Evolutionary conservation across 345 rosid genomes (phyloP).

Genomic region (Eutrema yunnanense): DNA sequence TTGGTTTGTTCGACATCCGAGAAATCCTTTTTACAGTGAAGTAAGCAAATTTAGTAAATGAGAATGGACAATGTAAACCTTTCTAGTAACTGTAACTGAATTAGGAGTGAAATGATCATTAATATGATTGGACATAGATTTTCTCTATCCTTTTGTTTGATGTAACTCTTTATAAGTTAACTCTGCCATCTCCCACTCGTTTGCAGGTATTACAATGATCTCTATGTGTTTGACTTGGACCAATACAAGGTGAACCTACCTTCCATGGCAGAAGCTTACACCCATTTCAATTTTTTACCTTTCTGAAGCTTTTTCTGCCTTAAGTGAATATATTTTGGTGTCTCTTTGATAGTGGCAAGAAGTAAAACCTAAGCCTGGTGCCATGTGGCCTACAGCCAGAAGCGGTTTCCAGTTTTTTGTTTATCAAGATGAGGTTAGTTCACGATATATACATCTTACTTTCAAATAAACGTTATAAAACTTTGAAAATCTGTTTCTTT

Average conservation of each 20-base stretch:
- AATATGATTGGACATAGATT: not conserved
- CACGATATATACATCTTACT: not conserved
- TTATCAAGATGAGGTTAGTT: conserved; percentile 78
- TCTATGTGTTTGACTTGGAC: conserved; percentile 80
- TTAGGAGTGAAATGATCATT: not conserved
- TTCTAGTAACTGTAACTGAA: not conserved
- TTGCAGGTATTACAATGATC: conserved; percentile 78
- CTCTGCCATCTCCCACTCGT: conserved; percentile 4
- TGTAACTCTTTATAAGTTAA: not conserved
- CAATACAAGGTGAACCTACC: conserved; percentile 66
- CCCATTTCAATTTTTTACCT: not conserved
- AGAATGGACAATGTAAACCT: not conserved
- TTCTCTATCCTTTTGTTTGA: not conserved
- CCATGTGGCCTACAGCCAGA: conserved; percentile 93
- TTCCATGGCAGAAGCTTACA: not conserved
- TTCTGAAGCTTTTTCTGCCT: not conserved
- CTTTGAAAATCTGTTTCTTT: not conserved
- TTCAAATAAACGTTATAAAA: no score
- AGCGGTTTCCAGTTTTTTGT: conserved; percentile 93
- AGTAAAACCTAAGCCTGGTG: conserved; percentile 85
- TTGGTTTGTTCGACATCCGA: not conserved
- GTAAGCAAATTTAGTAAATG: not conserved
- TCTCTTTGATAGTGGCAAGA: conserved; percentile 82
- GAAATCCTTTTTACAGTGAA: not conserved
- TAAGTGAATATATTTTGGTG: conserved; percentile 21